phyloP scores from a whole-genome alignment of 2,329 filamentous ascomycete genomes.

The Sporothrix mexicana region DNA sequence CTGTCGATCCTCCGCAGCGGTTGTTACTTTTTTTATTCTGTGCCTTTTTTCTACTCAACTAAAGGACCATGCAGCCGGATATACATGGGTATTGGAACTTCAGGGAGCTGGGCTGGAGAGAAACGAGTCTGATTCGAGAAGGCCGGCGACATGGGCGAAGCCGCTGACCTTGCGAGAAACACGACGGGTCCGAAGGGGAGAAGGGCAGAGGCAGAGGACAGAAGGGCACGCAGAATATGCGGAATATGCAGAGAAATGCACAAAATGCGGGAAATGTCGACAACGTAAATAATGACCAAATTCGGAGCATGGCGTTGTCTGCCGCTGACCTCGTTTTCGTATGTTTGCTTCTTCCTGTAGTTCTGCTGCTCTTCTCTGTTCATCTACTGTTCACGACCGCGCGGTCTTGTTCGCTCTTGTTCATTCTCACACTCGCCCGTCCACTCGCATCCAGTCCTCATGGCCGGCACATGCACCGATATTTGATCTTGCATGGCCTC shows the following conservation, averaged over 20 bases:
- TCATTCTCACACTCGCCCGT: not conserved
- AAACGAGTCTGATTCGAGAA: not conserved
- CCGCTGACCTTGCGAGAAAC: not conserved
- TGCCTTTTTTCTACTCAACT: constrained; percentile 1
- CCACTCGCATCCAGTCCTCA: not conserved
- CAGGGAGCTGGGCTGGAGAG: not conserved
- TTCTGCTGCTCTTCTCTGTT: not conserved
- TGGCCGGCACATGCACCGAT: not conserved
- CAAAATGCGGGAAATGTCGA: not conserved
- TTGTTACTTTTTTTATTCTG: not conserved
- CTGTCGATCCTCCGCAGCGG: constrained; percentile 1
- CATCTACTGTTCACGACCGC: no score
- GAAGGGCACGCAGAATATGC: constrained; percentile 2
- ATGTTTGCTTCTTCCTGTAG: no score
- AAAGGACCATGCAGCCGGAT: not conserved
- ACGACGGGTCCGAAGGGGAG: not conserved
- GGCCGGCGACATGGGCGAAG: not conserved
- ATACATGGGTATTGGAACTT: not conserved
- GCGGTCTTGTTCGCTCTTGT: no score
- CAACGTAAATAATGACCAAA: not conserved
- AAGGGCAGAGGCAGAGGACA: not conserved
- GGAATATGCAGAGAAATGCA: not conserved
- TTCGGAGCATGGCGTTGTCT: constrained; percentile 4
- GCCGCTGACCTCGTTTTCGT: not conserved
- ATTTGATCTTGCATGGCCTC: constrained; percentile 21